These are phyloP conservation scores for Lachnellula subtilissima DNA, from an alignment of 2,329 filamentous ascomycete genomes.

Conservation along the genomic window DNA sequence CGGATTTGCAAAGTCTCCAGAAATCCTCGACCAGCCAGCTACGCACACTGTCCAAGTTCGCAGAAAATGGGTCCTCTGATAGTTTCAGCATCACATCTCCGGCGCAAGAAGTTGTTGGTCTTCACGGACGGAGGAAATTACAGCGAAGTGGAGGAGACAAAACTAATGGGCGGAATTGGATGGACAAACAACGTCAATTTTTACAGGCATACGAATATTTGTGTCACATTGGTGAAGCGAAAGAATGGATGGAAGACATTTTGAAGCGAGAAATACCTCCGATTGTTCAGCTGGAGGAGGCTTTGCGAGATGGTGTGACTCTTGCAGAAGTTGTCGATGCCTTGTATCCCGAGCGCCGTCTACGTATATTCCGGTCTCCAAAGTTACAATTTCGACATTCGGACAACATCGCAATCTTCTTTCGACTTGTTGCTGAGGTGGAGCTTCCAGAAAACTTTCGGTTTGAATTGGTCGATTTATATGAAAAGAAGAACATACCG, in stretches of 20 bases:
- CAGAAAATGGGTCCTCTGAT: constrained; percentile 67
- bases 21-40: constrained; percentile 88
- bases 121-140: constrained; percentile 77
- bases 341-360: constrained; percentile 69
- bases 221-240: constrained; percentile 97
- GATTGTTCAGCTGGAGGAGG: constrained; percentile 91
- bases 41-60: constrained; percentile 77
- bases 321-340: constrained; percentile 91
- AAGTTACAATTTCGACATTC: constrained; percentile 92
- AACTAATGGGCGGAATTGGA: constrained; percentile 74
- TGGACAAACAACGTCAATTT: constrained; percentile 97
- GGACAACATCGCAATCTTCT: constrained; percentile 96
- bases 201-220: constrained; percentile 97
- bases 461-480: constrained; percentile 94
- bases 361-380: constrained; percentile 79
- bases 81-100: constrained; percentile 76
- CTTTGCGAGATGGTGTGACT: constrained; percentile 85
- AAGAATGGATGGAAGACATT: constrained; percentile 97
- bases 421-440: constrained; percentile 85
- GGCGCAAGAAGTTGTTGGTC: constrained; percentile 79
- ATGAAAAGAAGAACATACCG: constrained; percentile 99
- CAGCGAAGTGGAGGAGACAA: constrained; percentile 61
- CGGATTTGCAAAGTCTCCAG: constrained; percentile 76
- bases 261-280: constrained; percentile 81
- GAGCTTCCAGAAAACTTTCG: constrained; percentile 92